Base-by-base conservation (phyloP, 2,329 filamentous ascomycete species). In the Aspergillus texensis region DNA sequence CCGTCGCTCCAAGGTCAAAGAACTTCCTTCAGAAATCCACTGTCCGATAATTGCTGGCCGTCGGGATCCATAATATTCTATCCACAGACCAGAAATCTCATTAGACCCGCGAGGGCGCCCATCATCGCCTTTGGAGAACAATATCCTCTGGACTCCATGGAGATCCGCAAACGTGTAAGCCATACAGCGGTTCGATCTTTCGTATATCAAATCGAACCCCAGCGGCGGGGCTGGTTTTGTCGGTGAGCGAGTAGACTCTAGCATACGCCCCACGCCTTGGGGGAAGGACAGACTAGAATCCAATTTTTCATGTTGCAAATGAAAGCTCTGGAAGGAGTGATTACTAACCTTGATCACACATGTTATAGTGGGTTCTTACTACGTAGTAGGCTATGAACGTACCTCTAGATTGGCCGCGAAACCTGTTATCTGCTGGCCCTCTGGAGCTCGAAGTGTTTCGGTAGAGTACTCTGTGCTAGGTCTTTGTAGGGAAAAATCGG, bases 51-150 rank as follows among this genome's bases (percentile, higher is more conserved):
- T 57, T 19, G 16, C 26, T 16, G 43, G 28, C 2, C 36, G 45
- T 3, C 24, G 32, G 14, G 50, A 56, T 21, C 52, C n/a, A 45
- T 45, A 41, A 34, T 64, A 60, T 4, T 65, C 60, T 28, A 65
- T 50, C 60, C 59, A 65, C 16, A 65, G 21, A n/a, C 59, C 62
- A 10, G 62, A 60, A 24, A 65, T 34, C 43, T 65, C 56, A 11
- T 21, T 28, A 4, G 41, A 8, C 28, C 10, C 14, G 14, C 60
- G 62, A 8, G 60, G 62, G 34, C 62, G 56, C 10, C 45, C 41
- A 9, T 14, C 16, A 16, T 19, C 4, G 4, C 60, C 59, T 10
- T 39, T 45, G 10, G 62, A 65, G 28, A 65, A 36, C 14, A 24
- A 11, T 30, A 65, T 59, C 2, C n/a, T 16, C 19, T 36, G 62